These are phyloP conservation scores for Amanita fuliginea DNA, from an alignment of 768 basidiomycete genomes.

Conservation along the genomic window DNA sequence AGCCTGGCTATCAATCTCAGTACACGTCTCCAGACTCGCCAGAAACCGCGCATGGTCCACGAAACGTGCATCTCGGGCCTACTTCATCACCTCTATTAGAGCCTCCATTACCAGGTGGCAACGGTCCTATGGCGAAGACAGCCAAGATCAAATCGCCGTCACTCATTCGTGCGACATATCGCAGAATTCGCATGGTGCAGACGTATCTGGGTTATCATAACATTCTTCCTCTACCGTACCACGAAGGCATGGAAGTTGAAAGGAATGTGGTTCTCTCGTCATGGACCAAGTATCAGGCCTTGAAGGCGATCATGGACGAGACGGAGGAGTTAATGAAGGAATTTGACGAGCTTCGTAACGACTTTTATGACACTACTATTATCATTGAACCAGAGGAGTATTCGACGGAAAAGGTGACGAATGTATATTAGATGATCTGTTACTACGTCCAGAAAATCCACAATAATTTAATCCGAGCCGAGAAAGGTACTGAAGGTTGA, in stretches of 20 bases:
- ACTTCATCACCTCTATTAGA: slow-evolving; percentile 26
- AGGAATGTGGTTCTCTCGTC: slow-evolving; percentile 25
- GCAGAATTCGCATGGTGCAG: slow-evolving; percentile 52
- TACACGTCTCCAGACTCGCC: slow-evolving; percentile 16
- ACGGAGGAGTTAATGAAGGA: slow-evolving; percentile 48
- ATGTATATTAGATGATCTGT: not conserved
- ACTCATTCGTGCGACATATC: slow-evolving; percentile 49
- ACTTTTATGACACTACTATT: slow-evolving; percentile 12
- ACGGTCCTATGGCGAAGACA: slow-evolving; percentile 19
- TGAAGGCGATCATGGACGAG: slow-evolving; percentile 43
- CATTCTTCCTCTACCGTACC: slow-evolving; percentile 36
- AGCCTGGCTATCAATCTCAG: slow-evolving; percentile 19
- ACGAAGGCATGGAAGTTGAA: slow-evolving; percentile 18
- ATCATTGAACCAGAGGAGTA: not conserved
- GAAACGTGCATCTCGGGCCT: slow-evolving; percentile 54
- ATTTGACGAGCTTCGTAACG: slow-evolving; percentile 29
- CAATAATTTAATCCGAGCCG: too few relatives aligned
- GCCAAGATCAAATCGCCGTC: slow-evolving; percentile 36
- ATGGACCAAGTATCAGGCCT: slow-evolving; percentile 45
- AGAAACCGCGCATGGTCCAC: slow-evolving; percentile 23
- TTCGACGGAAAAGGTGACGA: not conserved
- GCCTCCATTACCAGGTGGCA: slow-evolving; percentile 18
- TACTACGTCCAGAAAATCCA: not conserved
- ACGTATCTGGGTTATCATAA: slow-evolving; percentile 50
- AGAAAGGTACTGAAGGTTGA: too few relatives aligned